Percentiles rank a stretch among this genome's conserved stretches.
These are phyloP conservation scores for Malus sieversii DNA, from an alignment of 306 rosid genomes.

Conservation along the genomic window DNA sequence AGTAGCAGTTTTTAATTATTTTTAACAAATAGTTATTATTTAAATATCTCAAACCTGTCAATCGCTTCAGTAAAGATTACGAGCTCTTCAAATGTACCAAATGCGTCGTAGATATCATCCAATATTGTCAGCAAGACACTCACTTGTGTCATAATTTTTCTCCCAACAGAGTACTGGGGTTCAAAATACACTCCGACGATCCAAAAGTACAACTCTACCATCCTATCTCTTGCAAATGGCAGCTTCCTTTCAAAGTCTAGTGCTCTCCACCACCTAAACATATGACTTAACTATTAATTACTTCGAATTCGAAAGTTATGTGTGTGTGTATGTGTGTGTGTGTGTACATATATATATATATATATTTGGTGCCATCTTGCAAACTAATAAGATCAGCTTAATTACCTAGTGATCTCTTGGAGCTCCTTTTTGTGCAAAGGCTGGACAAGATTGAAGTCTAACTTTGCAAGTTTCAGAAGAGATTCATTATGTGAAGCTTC, in stretches of 20 bases:
- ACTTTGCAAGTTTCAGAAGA: conserved; percentile 16
- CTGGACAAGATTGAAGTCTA: conserved; percentile 30
- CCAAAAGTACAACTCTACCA: conserved; percentile 47
- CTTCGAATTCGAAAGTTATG: not conserved
- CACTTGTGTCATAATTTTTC: conserved; percentile 17
- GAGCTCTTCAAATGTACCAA: conserved; percentile 48
- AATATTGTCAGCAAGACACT: conserved; percentile 9
- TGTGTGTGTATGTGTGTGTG: too few relatives aligned
- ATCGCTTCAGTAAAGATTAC: conserved; percentile 31
- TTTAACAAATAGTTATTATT: too few relatives aligned
- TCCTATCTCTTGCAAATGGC: conserved; percentile 36
- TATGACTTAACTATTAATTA: not conserved
- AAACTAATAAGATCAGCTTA: too few relatives aligned
- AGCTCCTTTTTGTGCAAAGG: conserved; percentile 18
- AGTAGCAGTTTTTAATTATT: too few relatives aligned
- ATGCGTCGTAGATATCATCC: conserved; percentile 45
- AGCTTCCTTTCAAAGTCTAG: conserved; percentile 13
- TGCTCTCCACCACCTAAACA: conserved; percentile 44
- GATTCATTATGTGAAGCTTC: conserved; percentile 11
- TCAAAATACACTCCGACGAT: conserved; percentile 22
- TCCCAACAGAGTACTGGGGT: conserved; percentile 18
- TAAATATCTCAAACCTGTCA: conserved; percentile 21
- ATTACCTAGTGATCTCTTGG: conserved; percentile 10
- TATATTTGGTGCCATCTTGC: too few relatives aligned
- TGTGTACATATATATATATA: too few relatives aligned